Percentiles rank a stretch among this genome's conserved stretches.
Conservation (phyloP, 805 yeast genomes). For the Monosporozyma aerobia region DNA sequence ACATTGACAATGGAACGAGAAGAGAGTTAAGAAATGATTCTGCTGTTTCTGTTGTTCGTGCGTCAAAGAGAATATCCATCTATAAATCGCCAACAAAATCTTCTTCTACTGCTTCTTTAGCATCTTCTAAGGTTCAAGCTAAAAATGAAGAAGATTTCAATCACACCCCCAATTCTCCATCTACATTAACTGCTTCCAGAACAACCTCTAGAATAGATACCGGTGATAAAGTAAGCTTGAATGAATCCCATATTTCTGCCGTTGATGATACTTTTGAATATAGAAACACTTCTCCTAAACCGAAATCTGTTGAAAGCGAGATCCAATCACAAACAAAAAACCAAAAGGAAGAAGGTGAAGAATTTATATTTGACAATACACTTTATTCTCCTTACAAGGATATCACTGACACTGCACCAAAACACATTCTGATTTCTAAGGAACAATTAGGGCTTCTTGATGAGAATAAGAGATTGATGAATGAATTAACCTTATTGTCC, state of each 20-base stretch:
- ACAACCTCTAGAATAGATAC: background rate
- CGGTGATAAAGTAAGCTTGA: background rate
- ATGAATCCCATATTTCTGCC: conserved; percentile 5
- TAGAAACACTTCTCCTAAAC: background rate
- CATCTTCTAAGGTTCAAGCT: background rate
- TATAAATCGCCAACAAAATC: background rate
- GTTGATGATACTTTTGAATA: conserved; percentile 6
- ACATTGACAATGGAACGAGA: background rate
- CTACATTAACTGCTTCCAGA: background rate
- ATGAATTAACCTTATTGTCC: conserved; percentile 60
- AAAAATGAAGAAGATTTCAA: background rate
- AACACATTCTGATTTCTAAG: conserved; percentile 36
- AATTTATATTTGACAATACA: conserved; percentile 18
- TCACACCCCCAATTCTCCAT: background rate
- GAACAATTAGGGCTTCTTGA: conserved; percentile 56
- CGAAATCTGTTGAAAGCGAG: background rate
- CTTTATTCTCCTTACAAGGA: conserved; percentile 6
- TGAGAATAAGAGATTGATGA: conserved; percentile 48
- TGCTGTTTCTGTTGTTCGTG: background rate
- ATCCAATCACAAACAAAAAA: background rate
- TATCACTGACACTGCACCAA: conserved; percentile 2
- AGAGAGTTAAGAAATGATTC: background rate
- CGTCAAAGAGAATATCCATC: conserved; percentile 2
- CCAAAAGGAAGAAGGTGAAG: conserved; percentile 4
- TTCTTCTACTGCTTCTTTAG: background rate